phyloP scores from a whole-genome alignment of 306 rosid species.

The Sphenostylis stenocarpa region DNA sequence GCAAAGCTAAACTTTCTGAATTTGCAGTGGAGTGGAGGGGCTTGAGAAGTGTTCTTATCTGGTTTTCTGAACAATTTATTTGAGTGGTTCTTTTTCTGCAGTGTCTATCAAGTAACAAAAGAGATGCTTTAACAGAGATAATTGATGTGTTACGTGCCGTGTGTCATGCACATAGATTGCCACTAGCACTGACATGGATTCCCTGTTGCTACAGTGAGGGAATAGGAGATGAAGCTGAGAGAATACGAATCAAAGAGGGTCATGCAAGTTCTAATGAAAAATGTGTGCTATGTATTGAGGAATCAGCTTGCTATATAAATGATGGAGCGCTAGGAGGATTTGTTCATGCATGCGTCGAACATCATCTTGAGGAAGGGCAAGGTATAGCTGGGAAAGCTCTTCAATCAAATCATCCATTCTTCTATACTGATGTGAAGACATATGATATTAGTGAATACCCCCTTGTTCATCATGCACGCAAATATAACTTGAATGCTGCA shows the following conservation, averaged over 20 bases:
- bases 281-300: slow-evolving; percentile 76
- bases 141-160: slow-evolving; percentile 79
- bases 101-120: slow-evolving; percentile 68
- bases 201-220: slow-evolving; percentile 68
- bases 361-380: slow-evolving; percentile 90
- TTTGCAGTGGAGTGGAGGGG: not conserved
- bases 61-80: slow-evolving; percentile 31
- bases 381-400: slow-evolving; percentile 95
- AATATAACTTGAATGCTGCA: slow-evolving; percentile 79
- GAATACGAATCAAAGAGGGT: slow-evolving; percentile 54
- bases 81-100: slow-evolving; percentile 38
- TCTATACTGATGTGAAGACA: slow-evolving; percentile 77
- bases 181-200: slow-evolving; percentile 93
- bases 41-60: slow-evolving; percentile 17
- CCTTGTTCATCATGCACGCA: slow-evolving; percentile 92
- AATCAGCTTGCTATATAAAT: slow-evolving; percentile 78
- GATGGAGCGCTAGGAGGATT: slow-evolving; percentile 69
- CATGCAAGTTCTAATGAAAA: slow-evolving; percentile 49
- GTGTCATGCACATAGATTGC: slow-evolving; percentile 90
- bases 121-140: slow-evolving; percentile 79
- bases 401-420: slow-evolving; percentile 86
- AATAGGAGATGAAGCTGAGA: slow-evolving; percentile 39
- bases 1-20: slow-evolving; percentile 15
- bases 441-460: slow-evolving; percentile 80
- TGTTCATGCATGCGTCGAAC: slow-evolving; percentile 77